A percentile compares a stretch with the other conserved stretches of the same genome.
phyloP scores from a whole-genome alignment of 495 filamentous ascomycete genomes.

The Rostrohypoxylon terebratum region DNA sequence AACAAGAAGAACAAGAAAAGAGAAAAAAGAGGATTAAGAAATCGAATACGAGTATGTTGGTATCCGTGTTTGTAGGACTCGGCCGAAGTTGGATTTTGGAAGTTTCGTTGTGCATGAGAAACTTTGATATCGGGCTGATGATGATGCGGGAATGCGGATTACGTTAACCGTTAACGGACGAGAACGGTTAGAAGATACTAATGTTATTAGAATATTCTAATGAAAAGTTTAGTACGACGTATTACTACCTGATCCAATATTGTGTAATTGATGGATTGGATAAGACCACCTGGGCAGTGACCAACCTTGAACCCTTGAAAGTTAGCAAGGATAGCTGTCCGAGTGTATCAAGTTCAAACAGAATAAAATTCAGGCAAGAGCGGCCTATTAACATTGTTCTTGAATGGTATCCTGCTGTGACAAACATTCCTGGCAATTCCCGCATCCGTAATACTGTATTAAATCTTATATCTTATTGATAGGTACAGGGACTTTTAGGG shows the following conservation, averaged over 20 bases:
- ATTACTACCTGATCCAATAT: constrained; percentile 32
- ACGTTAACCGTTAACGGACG: not conserved
- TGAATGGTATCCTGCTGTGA: constrained; percentile 10
- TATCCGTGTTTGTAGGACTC: constrained; percentile 4
- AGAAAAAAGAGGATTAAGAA: not conserved
- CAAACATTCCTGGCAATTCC: constrained; percentile 21
- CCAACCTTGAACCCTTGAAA: constrained; percentile 1
- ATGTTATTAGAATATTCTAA: constrained; percentile 11
- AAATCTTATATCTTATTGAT: no score
- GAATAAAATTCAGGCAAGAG: not conserved
- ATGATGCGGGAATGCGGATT: constrained; percentile 9
- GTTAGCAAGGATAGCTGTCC: constrained; percentile 15
- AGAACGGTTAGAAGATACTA: constrained; percentile 14
- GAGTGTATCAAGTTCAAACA: not conserved
- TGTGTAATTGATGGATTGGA: constrained; percentile 13
- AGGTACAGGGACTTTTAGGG: no score
- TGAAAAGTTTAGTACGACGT: not conserved
- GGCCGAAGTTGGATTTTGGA: constrained; percentile 13
- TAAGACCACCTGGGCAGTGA: not conserved
- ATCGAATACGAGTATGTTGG: not conserved
- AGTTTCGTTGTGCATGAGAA: constrained; percentile 10
- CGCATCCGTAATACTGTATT: constrained; percentile 25
- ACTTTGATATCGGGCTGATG: constrained; percentile 32
- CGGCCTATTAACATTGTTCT: not conserved
- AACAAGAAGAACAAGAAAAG: not conserved